phyloP scores from a whole-genome alignment of 495 filamentous ascomycete species.

The Xylaria flabelliformis region DNA sequence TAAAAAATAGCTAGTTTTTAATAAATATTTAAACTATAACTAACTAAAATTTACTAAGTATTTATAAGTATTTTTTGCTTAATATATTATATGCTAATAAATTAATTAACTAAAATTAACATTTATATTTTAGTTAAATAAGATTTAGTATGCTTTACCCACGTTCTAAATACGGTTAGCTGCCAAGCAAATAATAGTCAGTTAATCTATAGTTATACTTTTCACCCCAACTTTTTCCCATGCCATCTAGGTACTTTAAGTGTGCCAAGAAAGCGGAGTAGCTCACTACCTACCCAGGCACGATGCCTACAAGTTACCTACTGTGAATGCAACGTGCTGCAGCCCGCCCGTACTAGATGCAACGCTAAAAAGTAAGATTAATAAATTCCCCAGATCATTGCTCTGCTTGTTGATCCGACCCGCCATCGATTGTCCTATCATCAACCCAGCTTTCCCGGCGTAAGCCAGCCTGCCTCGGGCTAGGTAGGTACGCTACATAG shows the following conservation, averaged over 20 bases:
- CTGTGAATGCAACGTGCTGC: slow-evolving; percentile 28
- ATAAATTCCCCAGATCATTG: slow-evolving; percentile 31
- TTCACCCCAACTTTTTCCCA: slow-evolving; percentile 39
- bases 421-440: background rate
- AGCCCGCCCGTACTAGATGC: slow-evolving; percentile 31
- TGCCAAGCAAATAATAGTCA: too few species aligned
- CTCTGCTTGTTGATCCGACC: slow-evolving; percentile 34
- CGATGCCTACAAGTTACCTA: background rate
- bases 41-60: too few species aligned
- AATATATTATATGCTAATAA: too few species aligned
- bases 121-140: too few species aligned
- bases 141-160: too few species aligned
- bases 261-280: slow-evolving; percentile 44
- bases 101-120: too few species aligned
- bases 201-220: too few species aligned
- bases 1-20: too few species aligned
- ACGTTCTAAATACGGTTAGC: too few species aligned
- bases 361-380: slow-evolving; percentile 37
- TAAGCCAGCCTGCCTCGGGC: slow-evolving; percentile 3
- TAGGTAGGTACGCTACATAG: background rate
- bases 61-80: too few species aligned
- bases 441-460: background rate
- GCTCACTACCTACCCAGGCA: slow-evolving; percentile 13
- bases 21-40: too few species aligned
- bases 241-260: too few species aligned